Evolutionary conservation across 495 filamentous ascomycete genomes (phyloP).

Genomic region (Daldinia loculata): DNA sequence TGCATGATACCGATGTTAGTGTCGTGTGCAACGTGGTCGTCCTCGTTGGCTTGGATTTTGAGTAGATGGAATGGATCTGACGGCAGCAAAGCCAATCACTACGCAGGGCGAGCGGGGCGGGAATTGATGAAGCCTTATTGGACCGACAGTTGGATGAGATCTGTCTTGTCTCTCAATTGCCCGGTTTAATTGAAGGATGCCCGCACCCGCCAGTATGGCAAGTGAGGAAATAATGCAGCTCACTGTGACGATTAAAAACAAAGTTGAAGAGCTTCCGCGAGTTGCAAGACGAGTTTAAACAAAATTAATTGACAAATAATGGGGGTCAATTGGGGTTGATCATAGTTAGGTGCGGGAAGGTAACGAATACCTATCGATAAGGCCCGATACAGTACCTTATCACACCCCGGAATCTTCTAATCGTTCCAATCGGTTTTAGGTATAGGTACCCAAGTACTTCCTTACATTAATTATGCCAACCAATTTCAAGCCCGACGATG

Average conservation of each 20-base stretch:
- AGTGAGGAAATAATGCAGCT: conserved; percentile 14
- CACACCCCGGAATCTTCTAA: too few relatives aligned
- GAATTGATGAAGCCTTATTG: conserved; percentile 29
- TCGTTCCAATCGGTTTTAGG: too few relatives aligned
- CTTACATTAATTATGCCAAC: neutral
- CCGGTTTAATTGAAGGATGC: conserved; percentile 25
- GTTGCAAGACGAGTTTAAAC: conserved; percentile 1
- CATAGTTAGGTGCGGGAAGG: neutral
- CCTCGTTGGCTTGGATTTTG: conserved; percentile 51
- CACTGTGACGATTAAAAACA: conserved; percentile 7
- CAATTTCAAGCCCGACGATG: neutral
- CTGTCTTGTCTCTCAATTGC: conserved; percentile 26
- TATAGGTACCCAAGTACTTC: too few relatives aligned
- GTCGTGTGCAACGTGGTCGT: conserved; percentile 56
- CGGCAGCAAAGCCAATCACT: conserved; percentile 36
- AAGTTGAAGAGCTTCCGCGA: neutral
- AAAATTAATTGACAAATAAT: conserved; percentile 32
- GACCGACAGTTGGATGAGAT: conserved; percentile 24
- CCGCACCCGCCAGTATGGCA: conserved; percentile 25
- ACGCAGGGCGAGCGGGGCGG: conserved; percentile 34
- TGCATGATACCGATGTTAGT: conserved; percentile 44
- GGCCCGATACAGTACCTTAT: too few relatives aligned
- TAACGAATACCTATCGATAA: neutral
- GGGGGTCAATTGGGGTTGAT: conserved; percentile 13
- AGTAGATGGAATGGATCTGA: conserved; percentile 39